These are phyloP conservation scores for Holtermanniella nyarrowii DNA, from an alignment of 768 basidiomycete genomes.

Conservation along the genomic window DNA sequence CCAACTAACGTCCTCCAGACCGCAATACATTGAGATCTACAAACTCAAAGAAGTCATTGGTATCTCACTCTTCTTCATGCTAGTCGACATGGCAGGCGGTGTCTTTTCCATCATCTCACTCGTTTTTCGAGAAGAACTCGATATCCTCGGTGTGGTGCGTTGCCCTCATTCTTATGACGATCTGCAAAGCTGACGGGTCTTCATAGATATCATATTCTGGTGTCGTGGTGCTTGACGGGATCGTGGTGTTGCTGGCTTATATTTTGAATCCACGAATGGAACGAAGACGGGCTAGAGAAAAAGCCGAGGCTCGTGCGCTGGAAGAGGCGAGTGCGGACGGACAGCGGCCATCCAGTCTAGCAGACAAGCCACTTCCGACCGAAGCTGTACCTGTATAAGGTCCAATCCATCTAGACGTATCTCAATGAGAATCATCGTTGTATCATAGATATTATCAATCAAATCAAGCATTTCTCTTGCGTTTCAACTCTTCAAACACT, in stretches of 20 bases:
- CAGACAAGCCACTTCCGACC: too few species aligned
- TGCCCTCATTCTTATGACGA: too few species aligned
- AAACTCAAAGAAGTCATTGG: constrained; percentile 49
- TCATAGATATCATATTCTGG: constrained; percentile 47
- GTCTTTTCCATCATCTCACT: constrained; percentile 62
- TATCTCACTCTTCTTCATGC: constrained; percentile 60
- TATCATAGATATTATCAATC: too few species aligned
- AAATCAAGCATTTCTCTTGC: too few species aligned
- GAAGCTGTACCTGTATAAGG: too few species aligned
- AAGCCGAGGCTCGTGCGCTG: background rate
- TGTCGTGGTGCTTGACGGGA: constrained; percentile 55
- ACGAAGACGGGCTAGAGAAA: constrained; percentile 13
- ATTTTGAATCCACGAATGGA: constrained; percentile 54
- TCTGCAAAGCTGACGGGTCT: background rate
- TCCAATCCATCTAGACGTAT: too few species aligned
- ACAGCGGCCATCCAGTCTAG: too few species aligned
- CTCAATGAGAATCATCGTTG: too few species aligned
- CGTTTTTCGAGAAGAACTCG: constrained; percentile 56
- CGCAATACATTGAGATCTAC: constrained; percentile 71
- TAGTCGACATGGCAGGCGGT: constrained; percentile 59
- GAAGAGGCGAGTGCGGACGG: background rate
- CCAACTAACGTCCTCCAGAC: constrained; percentile 19
- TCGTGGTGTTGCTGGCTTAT: constrained; percentile 53
- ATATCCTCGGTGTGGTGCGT: constrained; percentile 52
- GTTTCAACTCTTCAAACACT: constrained; percentile 19